phyloP scores from a whole-genome alignment of 1,139 yeast genomes.

The Candida sanyaensis region DNA sequence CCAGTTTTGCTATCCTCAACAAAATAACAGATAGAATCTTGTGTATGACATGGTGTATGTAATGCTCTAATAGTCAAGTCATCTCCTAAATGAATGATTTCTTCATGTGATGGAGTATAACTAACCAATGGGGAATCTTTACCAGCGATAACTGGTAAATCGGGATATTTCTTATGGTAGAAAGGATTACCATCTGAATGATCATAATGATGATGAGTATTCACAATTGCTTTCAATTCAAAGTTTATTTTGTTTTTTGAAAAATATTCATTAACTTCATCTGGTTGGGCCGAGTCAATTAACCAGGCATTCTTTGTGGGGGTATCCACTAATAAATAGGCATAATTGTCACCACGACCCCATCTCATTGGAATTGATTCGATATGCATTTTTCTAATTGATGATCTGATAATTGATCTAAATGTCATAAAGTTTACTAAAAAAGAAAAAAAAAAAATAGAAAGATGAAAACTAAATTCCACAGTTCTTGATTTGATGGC shows the following conservation, averaged over 20 bases:
- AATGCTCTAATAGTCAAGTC: slow-evolving; percentile 71
- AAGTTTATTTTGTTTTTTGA: slow-evolving; percentile 25
- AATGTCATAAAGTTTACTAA: slow-evolving; percentile 2
- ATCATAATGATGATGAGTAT: slow-evolving; percentile 95
- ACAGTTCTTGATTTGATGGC: too few relatives aligned
- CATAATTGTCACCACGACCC: slow-evolving; percentile 91
- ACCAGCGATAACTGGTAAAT: slow-evolving; percentile 82
- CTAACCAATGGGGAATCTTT: slow-evolving; percentile 71
- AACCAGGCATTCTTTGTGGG: slow-evolving; percentile 72
- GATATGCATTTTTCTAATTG: slow-evolving; percentile 68
- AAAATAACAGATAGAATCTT: slow-evolving; percentile 88
- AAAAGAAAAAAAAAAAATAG: not conserved
- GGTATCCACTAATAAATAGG: slow-evolving; percentile 75
- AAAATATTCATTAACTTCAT: slow-evolving; percentile 44
- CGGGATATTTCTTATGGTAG: slow-evolving; percentile 44
- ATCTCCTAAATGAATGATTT: slow-evolving; percentile 63
- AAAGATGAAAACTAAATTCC: too few relatives aligned
- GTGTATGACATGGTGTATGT: slow-evolving; percentile 98
- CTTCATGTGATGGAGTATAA: slow-evolving; percentile 65
- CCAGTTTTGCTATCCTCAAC: slow-evolving; percentile 62
- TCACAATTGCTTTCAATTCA: slow-evolving; percentile 72
- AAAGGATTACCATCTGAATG: slow-evolving; percentile 86
- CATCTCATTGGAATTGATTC: slow-evolving; percentile 89
- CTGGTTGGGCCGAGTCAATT: slow-evolving; percentile 90
- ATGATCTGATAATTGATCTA: slow-evolving; percentile 4